Percentiles rank a stretch among this genome's conserved stretches.
Conservation (phyloP, 306 rosid genomes). For the Sophora flavescens region DNA sequence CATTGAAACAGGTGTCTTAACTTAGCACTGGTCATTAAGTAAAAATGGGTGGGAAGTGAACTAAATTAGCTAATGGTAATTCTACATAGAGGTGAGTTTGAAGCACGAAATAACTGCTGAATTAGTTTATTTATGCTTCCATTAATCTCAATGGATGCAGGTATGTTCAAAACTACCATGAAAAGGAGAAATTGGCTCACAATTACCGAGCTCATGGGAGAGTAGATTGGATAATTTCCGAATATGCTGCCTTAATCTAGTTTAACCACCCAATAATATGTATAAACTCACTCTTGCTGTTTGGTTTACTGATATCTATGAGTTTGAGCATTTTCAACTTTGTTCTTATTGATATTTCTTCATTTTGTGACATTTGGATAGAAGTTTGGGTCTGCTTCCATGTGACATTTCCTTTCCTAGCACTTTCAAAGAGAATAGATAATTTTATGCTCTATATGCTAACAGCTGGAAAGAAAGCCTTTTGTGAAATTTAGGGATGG, state of each 20-base stretch:
- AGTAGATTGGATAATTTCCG: conserved; percentile 31
- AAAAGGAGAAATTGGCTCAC: conserved; percentile 73
- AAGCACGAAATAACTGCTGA: neutral
- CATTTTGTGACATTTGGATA: conserved; percentile 11
- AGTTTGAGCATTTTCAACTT: conserved; percentile 35
- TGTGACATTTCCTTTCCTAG: too few species aligned
- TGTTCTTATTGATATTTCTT: conserved; percentile 6
- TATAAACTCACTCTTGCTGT: conserved; percentile 36
- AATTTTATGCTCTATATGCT: conserved; percentile 97
- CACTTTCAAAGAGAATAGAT: conserved; percentile 90
- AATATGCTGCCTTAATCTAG: conserved; percentile 37
- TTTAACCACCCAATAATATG: conserved; percentile 42
- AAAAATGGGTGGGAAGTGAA: neutral
- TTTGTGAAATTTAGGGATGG: conserved; percentile 76
- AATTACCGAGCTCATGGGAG: conserved; percentile 55
- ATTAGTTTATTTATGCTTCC: neutral
- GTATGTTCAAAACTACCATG: conserved; percentile 64
- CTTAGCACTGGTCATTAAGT: neutral
- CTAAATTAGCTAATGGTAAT: neutral
- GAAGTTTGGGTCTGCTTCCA: too few species aligned
- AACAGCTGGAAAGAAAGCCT: conserved; percentile 94
- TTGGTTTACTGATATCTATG: conserved; percentile 34
- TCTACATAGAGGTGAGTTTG: neutral
- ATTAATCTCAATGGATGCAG: conserved; percentile 51
- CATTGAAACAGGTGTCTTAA: neutral